Evolutionary conservation across 2,329 filamentous ascomycete species (phyloP).

Genomic region (Mollisiaceae sp.): DNA sequence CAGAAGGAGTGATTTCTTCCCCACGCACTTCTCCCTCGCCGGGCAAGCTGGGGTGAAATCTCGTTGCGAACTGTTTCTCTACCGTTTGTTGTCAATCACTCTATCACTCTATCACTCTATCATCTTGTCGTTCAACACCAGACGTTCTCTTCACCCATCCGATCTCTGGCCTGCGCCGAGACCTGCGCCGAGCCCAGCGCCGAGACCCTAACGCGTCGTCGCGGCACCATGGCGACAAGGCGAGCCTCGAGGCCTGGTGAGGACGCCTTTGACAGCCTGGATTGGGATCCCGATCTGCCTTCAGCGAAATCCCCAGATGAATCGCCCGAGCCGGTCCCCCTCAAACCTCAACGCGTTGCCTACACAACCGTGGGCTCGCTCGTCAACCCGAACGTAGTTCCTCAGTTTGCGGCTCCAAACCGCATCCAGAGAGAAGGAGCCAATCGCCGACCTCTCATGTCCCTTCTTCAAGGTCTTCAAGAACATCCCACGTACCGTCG

Average conservation of each 20-base stretch:
- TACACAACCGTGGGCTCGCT: constrained; percentile 45
- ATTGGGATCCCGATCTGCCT: constrained; percentile 41
- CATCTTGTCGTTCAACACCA: no score
- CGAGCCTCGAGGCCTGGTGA: constrained; percentile 13
- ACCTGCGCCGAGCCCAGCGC: neutral
- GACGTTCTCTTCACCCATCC: neutral
- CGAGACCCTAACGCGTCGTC: neutral
- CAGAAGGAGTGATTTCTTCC: no score
- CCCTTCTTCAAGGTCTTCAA: constrained; percentile 31
- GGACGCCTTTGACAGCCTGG: constrained; percentile 40
- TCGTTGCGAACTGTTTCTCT: neutral
- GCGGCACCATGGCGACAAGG: neutral
- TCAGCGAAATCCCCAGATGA: constrained; percentile 29
- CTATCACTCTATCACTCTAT: neutral
- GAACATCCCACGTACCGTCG: constrained; percentile 23
- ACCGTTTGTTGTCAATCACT: neutral
- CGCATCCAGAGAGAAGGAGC: constrained; percentile 44
- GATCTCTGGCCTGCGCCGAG: neutral
- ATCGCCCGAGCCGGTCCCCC: constrained; percentile 39
- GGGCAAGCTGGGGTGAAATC: no score
- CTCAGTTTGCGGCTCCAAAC: constrained; percentile 42
- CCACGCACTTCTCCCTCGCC: no score
- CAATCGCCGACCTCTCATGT: constrained; percentile 37
- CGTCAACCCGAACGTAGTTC: constrained; percentile 39
- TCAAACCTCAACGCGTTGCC: constrained; percentile 39